These are phyloP conservation scores for Cubamyces sp. DNA, from an alignment of 768 basidiomycete species.

Conservation along the genomic window DNA sequence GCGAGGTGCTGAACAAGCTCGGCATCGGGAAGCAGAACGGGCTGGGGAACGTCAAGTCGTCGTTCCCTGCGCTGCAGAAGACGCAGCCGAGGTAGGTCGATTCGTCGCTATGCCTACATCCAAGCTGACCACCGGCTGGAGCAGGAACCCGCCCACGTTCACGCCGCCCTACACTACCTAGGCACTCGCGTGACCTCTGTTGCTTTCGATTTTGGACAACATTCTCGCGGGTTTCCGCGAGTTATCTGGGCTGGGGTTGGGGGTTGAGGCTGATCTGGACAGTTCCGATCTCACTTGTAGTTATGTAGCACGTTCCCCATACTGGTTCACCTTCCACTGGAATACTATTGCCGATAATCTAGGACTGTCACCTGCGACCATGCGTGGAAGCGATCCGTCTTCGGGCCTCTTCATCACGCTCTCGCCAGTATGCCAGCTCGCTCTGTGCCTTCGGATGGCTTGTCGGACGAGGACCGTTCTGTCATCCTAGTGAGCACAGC, in stretches of 20 bases:
- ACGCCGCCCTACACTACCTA: constrained; percentile 41
- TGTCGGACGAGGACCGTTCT: constrained; percentile 70
- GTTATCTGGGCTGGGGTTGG: constrained; percentile 5
- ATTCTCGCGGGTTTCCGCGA: not conserved
- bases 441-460: constrained; percentile 86
- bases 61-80: constrained; percentile 62
- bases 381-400: constrained; percentile 36
- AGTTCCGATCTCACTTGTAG: not conserved
- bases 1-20: constrained; percentile 80
- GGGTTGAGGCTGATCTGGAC: constrained; percentile 7
- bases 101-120: not conserved
- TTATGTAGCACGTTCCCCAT: constrained; percentile 5
- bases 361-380: constrained; percentile 16
- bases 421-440: constrained; percentile 86
- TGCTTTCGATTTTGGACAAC: not conserved
- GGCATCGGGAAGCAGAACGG: constrained; percentile 75
- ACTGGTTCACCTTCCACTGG: not conserved
- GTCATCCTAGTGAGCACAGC: constrained; percentile 7
- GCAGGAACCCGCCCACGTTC: constrained; percentile 29
- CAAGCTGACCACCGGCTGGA: not conserved
- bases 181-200: not conserved
- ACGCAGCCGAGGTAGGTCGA: constrained; percentile 44
- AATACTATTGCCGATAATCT: constrained; percentile 4
- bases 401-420: constrained; percentile 79
- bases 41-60: constrained; percentile 68